Conservation (phyloP, 176 grass and related monocot genomes). For the Oryza glumipatula region DNA sequence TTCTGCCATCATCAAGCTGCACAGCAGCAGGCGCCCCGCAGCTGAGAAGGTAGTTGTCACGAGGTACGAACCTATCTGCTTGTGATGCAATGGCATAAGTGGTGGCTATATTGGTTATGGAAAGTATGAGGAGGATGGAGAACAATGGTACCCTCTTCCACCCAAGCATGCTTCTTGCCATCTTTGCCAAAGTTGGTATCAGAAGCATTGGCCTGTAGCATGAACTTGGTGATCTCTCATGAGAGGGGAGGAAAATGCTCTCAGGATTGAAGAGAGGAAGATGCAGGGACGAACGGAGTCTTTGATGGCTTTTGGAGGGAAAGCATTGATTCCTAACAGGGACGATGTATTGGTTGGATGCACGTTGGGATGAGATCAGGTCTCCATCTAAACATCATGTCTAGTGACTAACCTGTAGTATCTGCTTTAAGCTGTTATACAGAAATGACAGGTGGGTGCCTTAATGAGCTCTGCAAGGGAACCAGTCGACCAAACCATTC, state of each 20-base stretch:
- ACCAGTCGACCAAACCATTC: conserved; percentile 25
- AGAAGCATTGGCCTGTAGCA: conserved; percentile 43
- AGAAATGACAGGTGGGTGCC: conserved; percentile 31
- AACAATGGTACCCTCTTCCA: conserved; percentile 38
- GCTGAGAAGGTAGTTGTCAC: conserved; percentile 82
- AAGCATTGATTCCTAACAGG: not conserved
- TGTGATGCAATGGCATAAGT: conserved; percentile 54
- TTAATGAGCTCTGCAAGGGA: conserved; percentile 33
- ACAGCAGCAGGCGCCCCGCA: conserved; percentile 60
- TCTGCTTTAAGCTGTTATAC: conserved; percentile 7
- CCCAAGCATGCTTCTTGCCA: conserved; percentile 35
- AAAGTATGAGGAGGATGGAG: conserved; percentile 48
- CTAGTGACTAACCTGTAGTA: conserved; percentile 11
- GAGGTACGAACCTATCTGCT: conserved; percentile 52
- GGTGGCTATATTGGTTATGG: conserved; percentile 10
- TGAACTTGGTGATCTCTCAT: conserved; percentile 36
- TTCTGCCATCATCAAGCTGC: conserved; percentile 80
- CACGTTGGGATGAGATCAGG: conserved; percentile 41
- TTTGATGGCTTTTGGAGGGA: conserved; percentile 40
- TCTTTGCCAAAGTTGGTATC: conserved; percentile 39
- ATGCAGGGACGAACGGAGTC: conserved; percentile 30
- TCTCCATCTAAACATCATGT: conserved; percentile 22
- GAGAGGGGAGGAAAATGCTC: conserved; percentile 27
- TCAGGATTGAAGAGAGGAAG: conserved; percentile 32
- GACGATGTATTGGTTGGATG: conserved; percentile 42